Evolutionary conservation across 2,329 filamentous ascomycete genomes (phyloP), one percentile per base, ranked within the genome.

Genomic region (Nigrospora osmanthi): DNA sequence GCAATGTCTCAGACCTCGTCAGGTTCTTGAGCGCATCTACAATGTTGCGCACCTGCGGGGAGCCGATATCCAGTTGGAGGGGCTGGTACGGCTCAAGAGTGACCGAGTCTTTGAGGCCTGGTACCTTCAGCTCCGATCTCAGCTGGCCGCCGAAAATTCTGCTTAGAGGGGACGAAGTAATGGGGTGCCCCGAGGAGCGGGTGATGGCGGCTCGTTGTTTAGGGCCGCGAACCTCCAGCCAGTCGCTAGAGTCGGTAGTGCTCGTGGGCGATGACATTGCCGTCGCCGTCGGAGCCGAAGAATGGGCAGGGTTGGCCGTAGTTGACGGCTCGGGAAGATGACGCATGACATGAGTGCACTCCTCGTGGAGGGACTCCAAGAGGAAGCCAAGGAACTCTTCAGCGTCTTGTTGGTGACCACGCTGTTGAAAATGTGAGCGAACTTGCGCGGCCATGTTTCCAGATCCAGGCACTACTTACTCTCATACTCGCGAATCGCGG

Each of bases 371-470:
- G 40, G 89, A 88, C 58, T 95, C 90, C 4, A 98, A 74, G 32
- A 98, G 72, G 62, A 97, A 95, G 1, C 90, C 91, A 19, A 98
- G 72, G 54, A 98, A 98, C 59, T 98, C 93, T 60, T 98, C 89
- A 1, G 93, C 93, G 68, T 98, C 93, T 71, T 98, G 91, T 63
- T 98, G 93, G 56, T 96, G 91, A 14, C 93, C 93, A 49, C 89
- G 86, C 83, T 89, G 52, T 36, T 36, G 16, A 38, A 38, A 19
- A 23, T 13, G 37, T 38, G 13, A 28, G 23, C 13, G n/a, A 38
- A 11, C 37, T 35, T 16, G 34, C 14, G 13, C 12, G 37, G 9
- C 17, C 3, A 2, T 38, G 2, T 19, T 11, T 36, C 4, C 17
- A 36, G 35, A 38, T 28, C 14, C 19, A 12, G 12, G 19, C 11